Conservation (phyloP, 164 flowering plant species). For the Vitis labrusca region DNA sequence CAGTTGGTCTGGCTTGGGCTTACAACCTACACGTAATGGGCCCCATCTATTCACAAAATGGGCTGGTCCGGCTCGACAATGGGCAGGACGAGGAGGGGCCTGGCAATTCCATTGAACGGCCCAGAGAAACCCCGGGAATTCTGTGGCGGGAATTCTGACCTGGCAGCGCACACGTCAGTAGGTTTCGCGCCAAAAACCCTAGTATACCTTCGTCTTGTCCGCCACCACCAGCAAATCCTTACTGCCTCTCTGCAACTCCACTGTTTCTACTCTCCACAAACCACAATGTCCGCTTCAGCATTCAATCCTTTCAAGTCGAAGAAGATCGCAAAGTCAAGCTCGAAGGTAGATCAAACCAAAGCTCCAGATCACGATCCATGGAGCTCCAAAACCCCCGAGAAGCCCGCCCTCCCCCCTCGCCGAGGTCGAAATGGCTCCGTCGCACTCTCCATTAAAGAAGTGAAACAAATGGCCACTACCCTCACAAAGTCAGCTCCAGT, state of each 20-base stretch:
- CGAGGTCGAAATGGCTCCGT: slow-evolving; percentile 24
- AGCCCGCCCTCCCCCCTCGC: slow-evolving; percentile 10
- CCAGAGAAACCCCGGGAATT: slow-evolving; percentile 23
- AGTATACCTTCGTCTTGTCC: neutral
- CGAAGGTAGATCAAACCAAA: slow-evolving; percentile 9
- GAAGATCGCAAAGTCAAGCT: slow-evolving; percentile 18
- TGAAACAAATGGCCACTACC: slow-evolving; percentile 23
- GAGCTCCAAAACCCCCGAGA: slow-evolving; percentile 32
- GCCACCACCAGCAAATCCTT: neutral
- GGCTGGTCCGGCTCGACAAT: neutral
- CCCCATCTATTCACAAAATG: too few relatives aligned
- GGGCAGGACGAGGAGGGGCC: neutral
- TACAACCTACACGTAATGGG: too few relatives aligned
- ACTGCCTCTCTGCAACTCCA: neutral
- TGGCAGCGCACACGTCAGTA: slow-evolving; percentile 9
- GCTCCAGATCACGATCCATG: slow-evolving; percentile 6
- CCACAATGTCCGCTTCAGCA: neutral
- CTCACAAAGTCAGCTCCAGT: neutral
- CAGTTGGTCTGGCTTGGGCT: too few relatives aligned
- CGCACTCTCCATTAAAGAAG: slow-evolving; percentile 32
- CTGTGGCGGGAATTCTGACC: slow-evolving; percentile 29
- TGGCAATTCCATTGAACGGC: too few relatives aligned
- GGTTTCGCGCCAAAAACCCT: slow-evolving; percentile 28
- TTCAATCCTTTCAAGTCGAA: slow-evolving; percentile 28
- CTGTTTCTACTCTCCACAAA: neutral